phyloP scores from a whole-genome alignment of 23 red algal genomes.

The Agarophyton chilense region DNA sequence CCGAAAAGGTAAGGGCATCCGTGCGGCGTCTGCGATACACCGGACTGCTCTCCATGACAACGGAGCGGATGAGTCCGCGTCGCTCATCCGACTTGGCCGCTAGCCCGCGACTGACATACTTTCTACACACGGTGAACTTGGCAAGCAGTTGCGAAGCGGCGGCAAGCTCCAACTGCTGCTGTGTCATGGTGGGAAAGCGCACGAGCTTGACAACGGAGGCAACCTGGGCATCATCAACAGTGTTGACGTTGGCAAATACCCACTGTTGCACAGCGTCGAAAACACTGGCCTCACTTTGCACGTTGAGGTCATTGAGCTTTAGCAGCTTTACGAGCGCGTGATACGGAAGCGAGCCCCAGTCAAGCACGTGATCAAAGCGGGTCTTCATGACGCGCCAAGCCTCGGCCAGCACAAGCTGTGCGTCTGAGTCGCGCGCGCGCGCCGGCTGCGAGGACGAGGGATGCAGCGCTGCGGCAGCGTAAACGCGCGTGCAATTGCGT shows the following conservation, averaged over 20 bases:
- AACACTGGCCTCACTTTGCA: background rate
- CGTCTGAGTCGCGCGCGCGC: conserved; percentile 5
- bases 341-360: conserved; percentile 30
- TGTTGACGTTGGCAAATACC: background rate
- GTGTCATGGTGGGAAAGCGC: conserved; percentile 65
- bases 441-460: background rate
- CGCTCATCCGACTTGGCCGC: conserved; percentile 36
- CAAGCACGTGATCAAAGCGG: background rate
- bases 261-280: conserved; percentile 45
- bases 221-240: conserved; percentile 5
- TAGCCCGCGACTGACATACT: conserved; percentile 49
- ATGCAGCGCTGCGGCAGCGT: conserved; percentile 23
- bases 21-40: conserved; percentile 34
- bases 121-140: conserved; percentile 33
- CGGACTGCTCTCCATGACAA: conserved; percentile 51
- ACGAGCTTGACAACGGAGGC: conserved; percentile 39
- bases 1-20: conserved; percentile 50
- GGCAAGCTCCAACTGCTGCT: conserved; percentile 13
- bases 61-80: conserved; percentile 14
- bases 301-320: conserved; percentile 60
- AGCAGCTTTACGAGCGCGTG: conserved; percentile 34
- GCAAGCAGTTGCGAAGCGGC: background rate
- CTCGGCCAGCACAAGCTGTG: background rate
- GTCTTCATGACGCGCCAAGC: conserved; percentile 40
- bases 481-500: conserved; percentile 30